A percentile compares a stretch with the other conserved stretches of the same genome.
These are phyloP conservation scores for Leccinum subgranulosum DNA, from an alignment of 768 basidiomycete species.

Conservation along the genomic window DNA sequence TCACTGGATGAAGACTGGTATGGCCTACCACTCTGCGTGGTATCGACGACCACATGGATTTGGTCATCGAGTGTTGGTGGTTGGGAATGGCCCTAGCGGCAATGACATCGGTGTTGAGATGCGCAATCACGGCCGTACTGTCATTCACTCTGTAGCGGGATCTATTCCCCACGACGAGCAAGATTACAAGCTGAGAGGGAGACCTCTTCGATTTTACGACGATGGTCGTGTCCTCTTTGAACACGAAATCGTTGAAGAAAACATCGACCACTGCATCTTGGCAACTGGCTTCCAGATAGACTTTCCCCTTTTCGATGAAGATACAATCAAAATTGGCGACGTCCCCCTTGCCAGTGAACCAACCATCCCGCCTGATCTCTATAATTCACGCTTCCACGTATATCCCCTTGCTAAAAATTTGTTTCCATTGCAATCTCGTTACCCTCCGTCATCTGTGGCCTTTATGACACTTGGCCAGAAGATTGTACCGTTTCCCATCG, in stretches of 20 bases:
- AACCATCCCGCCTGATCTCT: constrained; percentile 47
- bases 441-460: constrained; percentile 52
- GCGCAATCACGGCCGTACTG: constrained; percentile 36
- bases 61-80: constrained; percentile 42
- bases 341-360: constrained; percentile 41
- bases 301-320: constrained; percentile 56
- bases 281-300: constrained; percentile 73
- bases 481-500: constrained; percentile 71
- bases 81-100: constrained; percentile 64
- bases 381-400: constrained; percentile 63
- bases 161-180: constrained; percentile 31
- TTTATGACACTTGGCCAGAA: constrained; percentile 61
- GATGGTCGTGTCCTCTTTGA: constrained; percentile 53
- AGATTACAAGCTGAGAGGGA: constrained; percentile 40
- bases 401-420: constrained; percentile 72
- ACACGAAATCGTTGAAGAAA: constrained; percentile 52
- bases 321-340: constrained; percentile 33
- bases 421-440: constrained; percentile 52
- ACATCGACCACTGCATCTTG: constrained; percentile 62
- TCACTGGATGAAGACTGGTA: constrained; percentile 50
- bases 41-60: constrained; percentile 53
- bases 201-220: constrained; percentile 39
- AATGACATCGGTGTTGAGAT: constrained; percentile 65
- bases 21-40: constrained; percentile 63
- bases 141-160: constrained; percentile 56